Base-by-base conservation (phyloP, 306 rosid species). In the Lathyrus aphaca region DNA sequence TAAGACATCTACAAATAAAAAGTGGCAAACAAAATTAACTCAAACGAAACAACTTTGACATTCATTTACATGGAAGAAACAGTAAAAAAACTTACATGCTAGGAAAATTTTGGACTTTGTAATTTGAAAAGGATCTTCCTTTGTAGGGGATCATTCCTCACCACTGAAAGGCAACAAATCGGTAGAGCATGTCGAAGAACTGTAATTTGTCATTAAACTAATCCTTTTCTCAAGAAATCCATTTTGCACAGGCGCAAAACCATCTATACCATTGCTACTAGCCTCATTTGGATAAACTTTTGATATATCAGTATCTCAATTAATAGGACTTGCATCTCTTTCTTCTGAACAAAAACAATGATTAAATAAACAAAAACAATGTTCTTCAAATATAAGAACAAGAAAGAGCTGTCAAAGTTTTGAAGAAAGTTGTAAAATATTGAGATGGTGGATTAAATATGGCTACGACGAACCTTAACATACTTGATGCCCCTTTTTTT, bases 401-500 rank as follows among this genome's bases (percentile, higher is more conserved):
- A 37, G 73, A 75, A 51, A 39, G 40, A 55, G 50, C 32, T 50
- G 18, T 29, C 10, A 45, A 19, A 49, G 57, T 37, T 69, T 49
- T 75, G 79, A 40, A 44, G 69, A 58, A 56, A 74, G 8, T 15
- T 11, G 45, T 16, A 21, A 71, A 68, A 51, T 53, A 59, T 10
- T 25, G 54, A 66, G 17, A 29, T 81, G 44, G 57, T 54, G 59
- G 75, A 21, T 50, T 46, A 43, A 76, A 58, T 56, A 40, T 66
- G 21, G 73, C 64, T 8, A 43, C 43, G 42, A 27, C 74, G 71
- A 76, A 95, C 99, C 97, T 95, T 95, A 17, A 95, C 86, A 77
- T 95, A 87, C 89, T 95, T 91, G 79, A 95, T 95, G 60, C 96
- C 92, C 88, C 91, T 97, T 81, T 86, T 89, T 85, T 91, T 95